Conservation (phyloP, 345 rosid species). For the Mangifera indica region DNA sequence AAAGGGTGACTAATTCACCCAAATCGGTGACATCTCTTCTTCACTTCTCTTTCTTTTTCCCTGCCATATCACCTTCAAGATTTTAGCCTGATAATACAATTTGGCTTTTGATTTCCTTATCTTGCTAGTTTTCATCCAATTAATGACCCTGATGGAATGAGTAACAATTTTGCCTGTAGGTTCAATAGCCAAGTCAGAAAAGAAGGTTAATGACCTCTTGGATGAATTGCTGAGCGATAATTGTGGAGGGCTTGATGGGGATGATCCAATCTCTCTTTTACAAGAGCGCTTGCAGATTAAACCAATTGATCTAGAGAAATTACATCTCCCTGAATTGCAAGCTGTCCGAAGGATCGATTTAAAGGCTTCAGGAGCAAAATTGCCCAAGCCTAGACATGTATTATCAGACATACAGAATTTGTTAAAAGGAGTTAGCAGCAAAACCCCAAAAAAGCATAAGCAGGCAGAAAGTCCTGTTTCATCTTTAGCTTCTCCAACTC, state of each 20-base stretch:
- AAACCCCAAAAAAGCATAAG: conserved; percentile 35
- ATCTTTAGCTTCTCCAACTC: conserved; percentile 43
- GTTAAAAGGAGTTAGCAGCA: conserved; percentile 32
- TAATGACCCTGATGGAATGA: conserved; percentile 21
- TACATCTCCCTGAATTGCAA: conserved; percentile 58
- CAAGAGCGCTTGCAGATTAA: conserved; percentile 61
- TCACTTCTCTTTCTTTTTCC: not conserved
- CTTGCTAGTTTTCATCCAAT: conserved; percentile 16
- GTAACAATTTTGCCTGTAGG: conserved; percentile 32
- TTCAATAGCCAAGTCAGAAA: conserved; percentile 41
- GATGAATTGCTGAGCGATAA: conserved; percentile 50
- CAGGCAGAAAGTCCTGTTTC: conserved; percentile 30
- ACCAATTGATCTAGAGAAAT: conserved; percentile 42
- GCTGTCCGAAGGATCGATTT: conserved; percentile 47
- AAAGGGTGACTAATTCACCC: not conserved
- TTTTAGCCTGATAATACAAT: not conserved
- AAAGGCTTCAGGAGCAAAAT: conserved; percentile 38
- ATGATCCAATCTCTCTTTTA: conserved; percentile 49
- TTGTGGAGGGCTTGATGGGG: conserved; percentile 60
- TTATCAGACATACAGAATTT: conserved; percentile 55
- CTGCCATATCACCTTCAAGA: not conserved
- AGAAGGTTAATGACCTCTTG: conserved; percentile 42
- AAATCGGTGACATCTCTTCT: not conserved
- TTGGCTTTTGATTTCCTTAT: conserved; percentile 8
- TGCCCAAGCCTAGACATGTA: conserved; percentile 44